Evolutionary conservation across 148 eudicot species (phyloP).

Genomic region (Nepenthes gracilis): DNA sequence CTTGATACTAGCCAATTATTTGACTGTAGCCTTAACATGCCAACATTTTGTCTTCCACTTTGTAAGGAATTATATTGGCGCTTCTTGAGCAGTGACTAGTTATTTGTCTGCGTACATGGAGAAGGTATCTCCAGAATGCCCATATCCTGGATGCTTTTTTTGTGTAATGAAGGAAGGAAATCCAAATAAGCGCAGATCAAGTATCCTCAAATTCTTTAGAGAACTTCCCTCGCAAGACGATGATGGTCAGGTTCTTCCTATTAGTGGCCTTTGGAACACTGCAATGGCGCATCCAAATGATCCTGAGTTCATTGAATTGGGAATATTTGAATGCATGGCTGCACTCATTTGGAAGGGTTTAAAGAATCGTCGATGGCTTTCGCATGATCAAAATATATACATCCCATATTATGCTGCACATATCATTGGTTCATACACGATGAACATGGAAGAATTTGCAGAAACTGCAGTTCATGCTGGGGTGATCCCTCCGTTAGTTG

Average conservation of each 20-base stretch:
- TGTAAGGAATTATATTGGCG: background rate
- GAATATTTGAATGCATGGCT: conserved; percentile 94
- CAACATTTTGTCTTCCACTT: no score
- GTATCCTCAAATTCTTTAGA: conserved; percentile 76
- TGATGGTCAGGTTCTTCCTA: conserved; percentile 96
- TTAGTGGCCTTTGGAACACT: conserved; percentile 98
- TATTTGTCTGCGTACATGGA: conserved; percentile 33
- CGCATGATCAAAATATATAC: conserved; percentile 90
- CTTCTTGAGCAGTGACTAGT: conserved; percentile 2
- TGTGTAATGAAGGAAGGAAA: conserved; percentile 95
- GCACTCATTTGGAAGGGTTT: conserved; percentile 92
- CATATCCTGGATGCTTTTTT: conserved; percentile 96
- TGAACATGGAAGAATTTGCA: conserved; percentile 96
- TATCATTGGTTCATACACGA: conserved; percentile 95
- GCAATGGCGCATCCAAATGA: conserved; percentile 99
- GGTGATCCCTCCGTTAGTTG: conserved; percentile 80
- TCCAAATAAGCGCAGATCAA: conserved; percentile 79
- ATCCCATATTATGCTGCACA: conserved; percentile 98
- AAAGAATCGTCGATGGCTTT: conserved; percentile 90
- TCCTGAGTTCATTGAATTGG: conserved; percentile 93
- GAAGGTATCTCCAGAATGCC: conserved; percentile 62
- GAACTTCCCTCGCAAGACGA: conserved; percentile 98
- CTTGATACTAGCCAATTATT: no score
- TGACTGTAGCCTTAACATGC: no score
- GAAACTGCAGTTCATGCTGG: conserved; percentile 76